phyloP scores from a whole-genome alignment of 495 filamentous ascomycete species.

The Apodospora peruviana region DNA sequence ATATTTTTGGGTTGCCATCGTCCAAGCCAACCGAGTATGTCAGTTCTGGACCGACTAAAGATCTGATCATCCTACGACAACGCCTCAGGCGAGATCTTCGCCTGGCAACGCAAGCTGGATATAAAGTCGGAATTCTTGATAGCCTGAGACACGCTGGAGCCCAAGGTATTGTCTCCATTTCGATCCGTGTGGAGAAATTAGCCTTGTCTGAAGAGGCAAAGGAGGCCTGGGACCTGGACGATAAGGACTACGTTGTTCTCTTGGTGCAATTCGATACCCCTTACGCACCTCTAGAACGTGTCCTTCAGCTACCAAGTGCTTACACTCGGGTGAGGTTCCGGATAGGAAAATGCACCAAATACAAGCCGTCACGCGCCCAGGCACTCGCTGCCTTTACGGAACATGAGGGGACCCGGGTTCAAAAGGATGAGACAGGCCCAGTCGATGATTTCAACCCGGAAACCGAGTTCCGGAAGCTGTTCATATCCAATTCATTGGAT shows the following conservation, averaged over 20 bases:
- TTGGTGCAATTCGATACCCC: slow-evolving; percentile 59
- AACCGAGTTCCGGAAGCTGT: slow-evolving; percentile 43
- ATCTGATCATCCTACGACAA: slow-evolving; percentile 2
- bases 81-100: slow-evolving; percentile 60
- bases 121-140: slow-evolving; percentile 64
- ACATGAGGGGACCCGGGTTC: neutral
- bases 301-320: slow-evolving; percentile 5
- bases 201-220: slow-evolving; percentile 71
- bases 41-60: neutral
- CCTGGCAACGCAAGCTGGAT: slow-evolving; percentile 58
- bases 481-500: slow-evolving; percentile 69
- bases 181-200: slow-evolving; percentile 62
- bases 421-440: neutral
- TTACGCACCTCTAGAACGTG: slow-evolving; percentile 50
- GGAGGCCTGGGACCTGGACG: slow-evolving; percentile 68
- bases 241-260: slow-evolving; percentile 67
- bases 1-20: slow-evolving; percentile 12
- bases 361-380: slow-evolving; percentile 49
- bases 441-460: neutral
- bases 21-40: neutral
- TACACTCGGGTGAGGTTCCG: slow-evolving; percentile 23
- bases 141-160: slow-evolving; percentile 31
- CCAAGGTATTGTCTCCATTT: slow-evolving; percentile 54
- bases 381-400: slow-evolving; percentile 48
- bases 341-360: slow-evolving; percentile 46